phyloP scores from a whole-genome alignment of 768 basidiomycete genomes.

The Suillus variegatus region DNA sequence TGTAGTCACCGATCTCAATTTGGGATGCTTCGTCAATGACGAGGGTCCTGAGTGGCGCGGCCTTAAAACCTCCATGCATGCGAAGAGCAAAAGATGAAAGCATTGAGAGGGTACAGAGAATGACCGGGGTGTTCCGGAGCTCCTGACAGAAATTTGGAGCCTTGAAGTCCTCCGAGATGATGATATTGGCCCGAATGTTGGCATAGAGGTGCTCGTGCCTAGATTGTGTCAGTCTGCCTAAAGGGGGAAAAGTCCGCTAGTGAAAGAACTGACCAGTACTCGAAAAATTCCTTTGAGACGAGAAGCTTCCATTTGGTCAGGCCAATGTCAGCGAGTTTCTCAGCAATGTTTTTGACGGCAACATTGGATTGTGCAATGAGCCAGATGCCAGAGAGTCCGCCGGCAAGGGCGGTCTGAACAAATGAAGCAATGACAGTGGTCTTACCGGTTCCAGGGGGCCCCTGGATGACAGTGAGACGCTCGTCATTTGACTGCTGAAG shows the following conservation, averaged over 20 bases:
- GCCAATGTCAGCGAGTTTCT: slow-evolving; percentile 61
- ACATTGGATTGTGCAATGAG: slow-evolving; percentile 85
- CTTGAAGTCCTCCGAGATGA: slow-evolving; percentile 45
- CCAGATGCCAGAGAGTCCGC: slow-evolving; percentile 60
- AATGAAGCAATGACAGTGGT: slow-evolving; percentile 71
- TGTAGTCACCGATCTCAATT: slow-evolving; percentile 59
- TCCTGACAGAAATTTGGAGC: slow-evolving; percentile 23
- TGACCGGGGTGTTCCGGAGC: slow-evolving; percentile 49
- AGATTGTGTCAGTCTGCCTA: slow-evolving; percentile 7
- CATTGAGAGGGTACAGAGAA: slow-evolving; percentile 81
- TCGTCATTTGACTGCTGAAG: slow-evolving; percentile 34
- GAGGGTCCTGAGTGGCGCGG: slow-evolving; percentile 45
- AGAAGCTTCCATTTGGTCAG: slow-evolving; percentile 64
- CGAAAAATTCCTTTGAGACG: slow-evolving; percentile 70
- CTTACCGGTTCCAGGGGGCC: slow-evolving; percentile 73
- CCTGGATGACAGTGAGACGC: slow-evolving; percentile 41
- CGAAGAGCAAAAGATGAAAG: slow-evolving; percentile 44
- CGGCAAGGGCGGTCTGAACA: slow-evolving; percentile 48
- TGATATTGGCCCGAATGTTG: slow-evolving; percentile 47
- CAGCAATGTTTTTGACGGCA: slow-evolving; percentile 88
- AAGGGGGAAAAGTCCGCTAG: slow-evolving; percentile 7
- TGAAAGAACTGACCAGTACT: slow-evolving; percentile 53
- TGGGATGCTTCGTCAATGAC: slow-evolving; percentile 70
- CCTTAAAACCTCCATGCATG: slow-evolving; percentile 21
- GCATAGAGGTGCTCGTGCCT: slow-evolving; percentile 85